Conservation (phyloP, 371 early-diverging fungal genomes). For the Mucor ambiguus region DNA sequence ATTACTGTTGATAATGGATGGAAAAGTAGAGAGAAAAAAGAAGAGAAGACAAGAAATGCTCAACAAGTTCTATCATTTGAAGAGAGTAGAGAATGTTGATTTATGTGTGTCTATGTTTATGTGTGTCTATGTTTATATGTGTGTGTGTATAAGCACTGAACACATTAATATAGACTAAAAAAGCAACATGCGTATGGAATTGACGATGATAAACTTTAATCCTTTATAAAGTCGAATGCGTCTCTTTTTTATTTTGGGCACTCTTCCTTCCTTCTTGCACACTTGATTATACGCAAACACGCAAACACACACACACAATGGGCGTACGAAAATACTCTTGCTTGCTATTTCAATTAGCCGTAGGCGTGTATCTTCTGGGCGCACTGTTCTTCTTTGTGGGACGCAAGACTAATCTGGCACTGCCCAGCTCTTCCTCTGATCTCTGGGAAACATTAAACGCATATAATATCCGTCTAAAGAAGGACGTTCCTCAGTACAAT, state of each 20-base stretch:
- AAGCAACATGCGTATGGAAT: not conserved
- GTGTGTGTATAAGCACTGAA: not conserved
- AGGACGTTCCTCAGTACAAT: not conserved
- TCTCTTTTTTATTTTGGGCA: not conserved
- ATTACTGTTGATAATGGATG: not conserved
- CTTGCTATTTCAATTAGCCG: conserved; percentile 20
- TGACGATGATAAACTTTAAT: not conserved
- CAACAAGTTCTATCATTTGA: not conserved
- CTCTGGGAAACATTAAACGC: not conserved
- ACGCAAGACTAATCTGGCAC: not conserved
- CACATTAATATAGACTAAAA: conserved; percentile 11
- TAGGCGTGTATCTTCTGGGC: conserved; percentile 23
- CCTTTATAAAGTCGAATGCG: not conserved
- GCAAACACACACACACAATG: conserved; percentile 2
- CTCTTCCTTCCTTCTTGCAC: conserved; percentile 17
- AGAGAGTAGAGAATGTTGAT: conserved; percentile 2
- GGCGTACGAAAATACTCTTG: conserved; percentile 26
- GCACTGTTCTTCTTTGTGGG: conserved; percentile 19
- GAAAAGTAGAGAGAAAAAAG: not conserved
- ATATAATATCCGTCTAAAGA: not conserved
- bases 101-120: not conserved
- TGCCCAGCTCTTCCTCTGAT: not conserved
- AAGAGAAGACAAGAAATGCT: not conserved
- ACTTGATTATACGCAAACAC: too few relatives aligned
- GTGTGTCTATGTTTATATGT: not conserved